These are phyloP conservation scores for Teunomyces funiuensis DNA, from an alignment of 805 yeast species.

Conservation along the genomic window DNA sequence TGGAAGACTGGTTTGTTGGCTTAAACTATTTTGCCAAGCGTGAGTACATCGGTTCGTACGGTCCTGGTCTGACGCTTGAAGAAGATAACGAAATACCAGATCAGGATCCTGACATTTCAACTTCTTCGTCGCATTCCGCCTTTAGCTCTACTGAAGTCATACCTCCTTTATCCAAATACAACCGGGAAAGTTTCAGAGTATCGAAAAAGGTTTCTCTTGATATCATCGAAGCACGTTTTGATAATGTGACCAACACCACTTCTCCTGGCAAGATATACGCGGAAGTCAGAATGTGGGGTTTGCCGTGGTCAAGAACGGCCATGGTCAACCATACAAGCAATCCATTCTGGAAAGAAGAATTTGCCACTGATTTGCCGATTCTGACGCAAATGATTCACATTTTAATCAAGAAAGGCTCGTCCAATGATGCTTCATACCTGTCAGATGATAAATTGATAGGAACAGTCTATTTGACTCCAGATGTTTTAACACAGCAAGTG, in stretches of 20 bases:
- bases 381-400: constrained; percentile 53
- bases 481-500: constrained; percentile 40
- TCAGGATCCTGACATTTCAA: constrained; percentile 1
- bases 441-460: constrained; percentile 48
- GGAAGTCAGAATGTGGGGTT: constrained; percentile 70
- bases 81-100: background rate
- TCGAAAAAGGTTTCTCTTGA: constrained; percentile 55
- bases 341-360: constrained; percentile 86
- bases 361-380: constrained; percentile 59
- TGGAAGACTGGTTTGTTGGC: constrained; percentile 77
- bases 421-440: constrained; percentile 22
- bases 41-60: constrained; percentile 46
- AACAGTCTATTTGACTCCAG: constrained; percentile 53
- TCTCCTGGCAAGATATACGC: constrained; percentile 48
- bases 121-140: constrained; percentile 3
- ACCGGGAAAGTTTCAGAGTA: constrained; percentile 41
- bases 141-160: background rate
- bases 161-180: constrained; percentile 16
- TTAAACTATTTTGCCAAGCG: constrained; percentile 60
- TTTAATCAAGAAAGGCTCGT: constrained; percentile 39
- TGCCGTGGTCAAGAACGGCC: constrained; percentile 78
- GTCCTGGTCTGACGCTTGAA: constrained; percentile 4
- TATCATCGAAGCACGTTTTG: constrained; percentile 64
- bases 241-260: constrained; percentile 14
- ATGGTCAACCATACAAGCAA: constrained; percentile 46